Evolutionary conservation across 495 filamentous ascomycete species (phyloP), one percentile per base, ranked within the genome.

Genomic region (Annulohypoxylon moriforme): DNA sequence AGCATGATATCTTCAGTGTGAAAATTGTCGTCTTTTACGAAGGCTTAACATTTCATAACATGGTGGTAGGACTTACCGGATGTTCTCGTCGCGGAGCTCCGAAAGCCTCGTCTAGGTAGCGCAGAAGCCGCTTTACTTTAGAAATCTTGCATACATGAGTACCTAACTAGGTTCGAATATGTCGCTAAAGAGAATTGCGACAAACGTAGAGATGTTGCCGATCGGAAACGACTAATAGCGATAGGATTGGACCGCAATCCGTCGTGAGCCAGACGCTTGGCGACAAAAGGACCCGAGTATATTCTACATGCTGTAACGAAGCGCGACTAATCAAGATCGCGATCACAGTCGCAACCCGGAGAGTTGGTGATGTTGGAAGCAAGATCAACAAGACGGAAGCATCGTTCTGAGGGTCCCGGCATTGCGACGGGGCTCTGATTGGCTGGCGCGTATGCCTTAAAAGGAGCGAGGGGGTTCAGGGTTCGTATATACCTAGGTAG

Each of bases 391-490:
- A 65, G 56, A 56, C 65, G 65, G 65, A 68, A 65, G 56, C 65
- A 44, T 29, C 33, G 34, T 60, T 52, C 29, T 57, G 25, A 46
- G 20, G 55, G 14, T 52, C 64, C 70, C 61, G 60, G 40, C 24
- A 22, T 68, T 73, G 70, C 70, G 65, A 73, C 42, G 60, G 60
- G 13, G 40, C 10, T 44, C n/a, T 69, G 60, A 69, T 73, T 73
- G 65, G 71, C 16, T 52, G 10, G 38, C 44, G 18, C n/a, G 57
- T 27, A 40, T 31, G 24, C n/a, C 27, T 22, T n/a, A n/a, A n/a
- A 59, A 47, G 25, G 58, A 60, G 56, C 18, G 27, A 33, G 40
- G 61, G 71, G 33, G 34, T 31, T 60, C 52, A 64, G 59, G 25
- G 64, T 14, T 59, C 58, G 67, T 29, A 50, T 49, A 22, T 6